A percentile compares a stretch with the other conserved stretches of the same genome.
These are phyloP conservation scores for Carnegiea gigantea DNA, from an alignment of 179 eudicot species.

Conservation along the genomic window DNA sequence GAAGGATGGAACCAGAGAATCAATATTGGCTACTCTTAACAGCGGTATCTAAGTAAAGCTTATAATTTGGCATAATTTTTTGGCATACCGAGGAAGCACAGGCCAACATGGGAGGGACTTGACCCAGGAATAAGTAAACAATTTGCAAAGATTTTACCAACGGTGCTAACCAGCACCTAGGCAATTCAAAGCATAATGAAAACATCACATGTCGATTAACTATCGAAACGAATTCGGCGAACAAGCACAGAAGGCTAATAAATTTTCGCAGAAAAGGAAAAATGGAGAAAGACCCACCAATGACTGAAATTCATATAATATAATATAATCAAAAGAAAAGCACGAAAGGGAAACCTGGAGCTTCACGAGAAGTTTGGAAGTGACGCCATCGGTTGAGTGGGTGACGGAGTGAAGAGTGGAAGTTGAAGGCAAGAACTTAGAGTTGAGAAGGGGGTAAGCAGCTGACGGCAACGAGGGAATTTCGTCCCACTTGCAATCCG, in stretches of 20 bases:
- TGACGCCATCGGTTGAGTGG: slow-evolving; percentile 71
- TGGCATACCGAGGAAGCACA: too few relatives aligned
- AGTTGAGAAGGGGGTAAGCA: slow-evolving; percentile 62
- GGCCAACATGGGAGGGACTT: too few relatives aligned
- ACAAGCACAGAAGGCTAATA: neutral
- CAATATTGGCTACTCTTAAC: too few relatives aligned
- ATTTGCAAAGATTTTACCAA: too few relatives aligned
- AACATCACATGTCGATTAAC: neutral
- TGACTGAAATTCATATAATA: neutral
- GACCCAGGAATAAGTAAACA: too few relatives aligned
- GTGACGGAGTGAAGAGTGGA: slow-evolving; percentile 58
- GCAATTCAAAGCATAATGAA: too few relatives aligned
- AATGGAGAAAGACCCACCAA: neutral
- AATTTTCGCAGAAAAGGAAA: neutral
- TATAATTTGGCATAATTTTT: too few relatives aligned
- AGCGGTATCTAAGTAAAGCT: too few relatives aligned
- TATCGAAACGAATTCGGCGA: neutral
- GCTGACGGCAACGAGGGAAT: slow-evolving; percentile 79
- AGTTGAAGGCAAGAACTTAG: slow-evolving; percentile 62
- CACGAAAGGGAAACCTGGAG: slow-evolving; percentile 49
- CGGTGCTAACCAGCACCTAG: too few relatives aligned
- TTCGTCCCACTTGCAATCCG: slow-evolving; percentile 70
- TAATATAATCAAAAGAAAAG: neutral
- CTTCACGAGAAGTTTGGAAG: slow-evolving; percentile 86
- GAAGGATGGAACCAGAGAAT: too few relatives aligned